Base-by-base conservation (phyloP, 257 asterid genomes). In the Solanum raphanifolium region DNA sequence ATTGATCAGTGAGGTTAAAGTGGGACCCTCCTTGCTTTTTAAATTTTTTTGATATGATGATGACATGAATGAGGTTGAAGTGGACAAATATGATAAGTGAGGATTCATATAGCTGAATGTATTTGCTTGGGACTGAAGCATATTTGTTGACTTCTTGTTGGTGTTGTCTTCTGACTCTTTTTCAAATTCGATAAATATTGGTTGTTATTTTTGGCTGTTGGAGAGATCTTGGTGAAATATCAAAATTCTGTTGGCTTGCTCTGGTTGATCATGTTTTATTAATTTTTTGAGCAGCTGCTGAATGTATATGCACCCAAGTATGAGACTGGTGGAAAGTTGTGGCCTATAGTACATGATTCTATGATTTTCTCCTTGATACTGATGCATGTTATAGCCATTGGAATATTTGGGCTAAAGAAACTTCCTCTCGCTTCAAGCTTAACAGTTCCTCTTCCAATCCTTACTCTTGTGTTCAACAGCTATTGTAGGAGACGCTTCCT, bases 301-400 rank as follows among this genome's bases (percentile, higher is more conserved):
- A 93, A 93, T 86, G 98, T 97, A 29, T 97, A 95, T 87, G 92
- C 88, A 29, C 96, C 99, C 73, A 93, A 91, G 90, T 95, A 90
- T 88, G 99, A 97, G 89, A 94, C 98, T 29, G 98, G 94, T 58
- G 99, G 99, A 46, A 95, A 92, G 90, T 95, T 95, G 88, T 97
- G 99, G 99, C 98, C 99, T 31, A 92, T 97, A 60, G 98, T 95
- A 85, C 98, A 97, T 69, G 98, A 94, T 39, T 94, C 98, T 13
- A 96, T 98, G 21, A 92, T 96, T 89, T 94, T 93, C 91, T 94
- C 98, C 36, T 92, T 97, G 84, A 84, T 96, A 86, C 89, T 97
- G 89, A 97, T 97, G 99, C 99, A 97, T 87, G 85, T 97, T 39
- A 94, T 96, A 84, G 98, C 99, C 73, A 87, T 97, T 88, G 99